Percentiles rank a stretch among this genome's conserved stretches.
These are phyloP conservation scores for Musa balbisiana DNA, from an alignment of 202 grass and related monocot genomes.

Conservation along the genomic window DNA sequence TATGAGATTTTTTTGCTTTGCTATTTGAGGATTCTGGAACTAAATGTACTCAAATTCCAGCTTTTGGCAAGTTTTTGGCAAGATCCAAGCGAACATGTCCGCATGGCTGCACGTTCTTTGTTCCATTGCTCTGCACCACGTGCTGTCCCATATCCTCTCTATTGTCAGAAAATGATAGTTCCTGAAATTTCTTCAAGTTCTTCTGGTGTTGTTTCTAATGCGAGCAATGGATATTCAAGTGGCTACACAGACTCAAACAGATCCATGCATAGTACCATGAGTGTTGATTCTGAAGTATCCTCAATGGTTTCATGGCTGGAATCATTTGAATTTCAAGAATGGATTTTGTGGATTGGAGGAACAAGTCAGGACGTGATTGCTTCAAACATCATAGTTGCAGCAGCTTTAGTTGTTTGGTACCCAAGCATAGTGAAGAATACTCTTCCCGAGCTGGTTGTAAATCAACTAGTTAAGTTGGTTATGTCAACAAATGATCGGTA, in stretches of 20 bases:
- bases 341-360: conserved; percentile 77
- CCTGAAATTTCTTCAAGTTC: conserved; percentile 29
- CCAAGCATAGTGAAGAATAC: conserved; percentile 76
- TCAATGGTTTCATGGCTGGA: conserved; percentile 70
- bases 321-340: conserved; percentile 86
- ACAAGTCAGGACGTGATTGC: conserved; percentile 79
- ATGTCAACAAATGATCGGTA: conserved; percentile 92
- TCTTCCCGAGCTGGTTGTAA: conserved; percentile 65
- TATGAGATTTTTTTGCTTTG: not conserved
- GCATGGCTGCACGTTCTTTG: conserved; percentile 94
- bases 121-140: conserved; percentile 93
- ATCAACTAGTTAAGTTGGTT: conserved; percentile 85
- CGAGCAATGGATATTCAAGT: conserved; percentile 25
- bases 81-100: conserved; percentile 81
- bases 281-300: conserved; percentile 35
- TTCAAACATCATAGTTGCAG: conserved; percentile 90
- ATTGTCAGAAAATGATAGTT: conserved; percentile 45
- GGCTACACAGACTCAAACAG: conserved; percentile 24
- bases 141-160: conserved; percentile 63
- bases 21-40: not conserved
- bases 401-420: conserved; percentile 97
- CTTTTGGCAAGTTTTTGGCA: conserved; percentile 99
- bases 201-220: conserved; percentile 27
- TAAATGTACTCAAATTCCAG: conserved; percentile 36
- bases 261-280: conserved; percentile 24